Conservation (phyloP, 768 basidiomycete species). For the Suillus lakei region DNA sequence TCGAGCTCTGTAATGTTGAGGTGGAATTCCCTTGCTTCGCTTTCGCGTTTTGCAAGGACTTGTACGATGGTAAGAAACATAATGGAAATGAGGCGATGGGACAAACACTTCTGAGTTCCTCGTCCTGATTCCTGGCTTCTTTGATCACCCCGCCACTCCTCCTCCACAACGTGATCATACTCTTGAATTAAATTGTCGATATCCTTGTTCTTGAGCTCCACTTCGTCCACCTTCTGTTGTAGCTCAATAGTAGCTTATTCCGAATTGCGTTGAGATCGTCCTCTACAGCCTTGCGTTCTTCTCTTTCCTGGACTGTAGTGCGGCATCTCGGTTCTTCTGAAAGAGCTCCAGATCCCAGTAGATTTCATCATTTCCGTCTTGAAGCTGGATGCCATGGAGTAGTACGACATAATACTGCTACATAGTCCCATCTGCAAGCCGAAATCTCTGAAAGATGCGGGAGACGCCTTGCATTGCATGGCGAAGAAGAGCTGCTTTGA, state of each 20-base stretch:
- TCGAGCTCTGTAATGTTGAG: conserved; percentile 79
- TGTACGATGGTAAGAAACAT: conserved; percentile 32
- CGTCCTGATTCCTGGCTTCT: conserved; percentile 75
- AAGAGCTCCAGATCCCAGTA: no score
- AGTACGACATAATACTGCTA: no score
- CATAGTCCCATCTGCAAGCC: no score
- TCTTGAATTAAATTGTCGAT: conserved; percentile 79
- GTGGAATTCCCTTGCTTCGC: conserved; percentile 75
- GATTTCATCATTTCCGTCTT: no score
- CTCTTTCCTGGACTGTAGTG: conserved; percentile 58
- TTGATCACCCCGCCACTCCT: conserved; percentile 91
- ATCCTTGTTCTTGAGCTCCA: conserved; percentile 77
- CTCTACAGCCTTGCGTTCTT: conserved; percentile 77
- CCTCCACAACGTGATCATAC: conserved; percentile 75
- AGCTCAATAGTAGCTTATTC: conserved; percentile 63
- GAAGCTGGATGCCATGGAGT: no score
- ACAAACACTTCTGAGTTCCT: conserved; percentile 77
- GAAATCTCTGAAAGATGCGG: not conserved
- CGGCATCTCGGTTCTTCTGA: no score
- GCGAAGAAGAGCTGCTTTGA: not conserved
- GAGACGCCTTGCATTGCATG: not conserved
- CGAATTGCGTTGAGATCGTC: conserved; percentile 65
- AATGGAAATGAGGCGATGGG: not conserved
- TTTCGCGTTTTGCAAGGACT: conserved; percentile 79
- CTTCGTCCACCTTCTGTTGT: conserved; percentile 85